Evolutionary conservation across 495 filamentous ascomycete species (phyloP).

Genomic region (Penicillium goetzii): DNA sequence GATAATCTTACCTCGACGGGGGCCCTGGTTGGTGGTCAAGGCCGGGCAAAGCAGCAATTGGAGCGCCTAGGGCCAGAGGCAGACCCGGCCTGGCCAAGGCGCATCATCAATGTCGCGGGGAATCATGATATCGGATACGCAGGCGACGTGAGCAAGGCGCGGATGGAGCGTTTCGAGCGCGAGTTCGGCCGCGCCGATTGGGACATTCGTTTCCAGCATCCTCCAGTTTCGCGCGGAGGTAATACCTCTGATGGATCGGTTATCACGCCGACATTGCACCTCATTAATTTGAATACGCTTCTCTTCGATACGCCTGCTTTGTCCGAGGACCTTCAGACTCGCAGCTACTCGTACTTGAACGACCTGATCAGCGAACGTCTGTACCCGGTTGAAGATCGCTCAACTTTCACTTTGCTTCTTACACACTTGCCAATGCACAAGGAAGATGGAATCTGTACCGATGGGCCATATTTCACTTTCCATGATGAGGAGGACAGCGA

Average conservation of each 20-base stretch:
- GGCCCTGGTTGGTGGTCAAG: constrained; percentile 27
- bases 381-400: constrained; percentile 64
- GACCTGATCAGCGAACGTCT: constrained; percentile 64
- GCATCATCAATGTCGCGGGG: constrained; percentile 85
- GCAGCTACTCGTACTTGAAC: constrained; percentile 80
- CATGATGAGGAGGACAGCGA: constrained; percentile 53
- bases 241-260: constrained; percentile 20
- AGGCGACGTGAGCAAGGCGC: constrained; percentile 74
- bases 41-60: constrained; percentile 42
- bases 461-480: constrained; percentile 79
- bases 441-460: constrained; percentile 77
- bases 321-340: constrained; percentile 63
- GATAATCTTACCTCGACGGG: constrained; percentile 57
- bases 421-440: constrained; percentile 95
- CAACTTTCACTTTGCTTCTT: constrained; percentile 77
- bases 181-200: constrained; percentile 88
- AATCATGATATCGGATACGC: constrained; percentile 98
- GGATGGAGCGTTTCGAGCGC: constrained; percentile 77
- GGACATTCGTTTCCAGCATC: constrained; percentile 70
- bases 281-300: constrained; percentile 88
- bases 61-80: constrained; percentile 54
- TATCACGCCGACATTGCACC: constrained; percentile 59
- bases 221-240: constrained; percentile 37
- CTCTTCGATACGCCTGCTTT: constrained; percentile 84
- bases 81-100: constrained; percentile 65